Base-by-base conservation (phyloP, 192 early-diverging fungal species). In the Coemansia sp. region DNA sequence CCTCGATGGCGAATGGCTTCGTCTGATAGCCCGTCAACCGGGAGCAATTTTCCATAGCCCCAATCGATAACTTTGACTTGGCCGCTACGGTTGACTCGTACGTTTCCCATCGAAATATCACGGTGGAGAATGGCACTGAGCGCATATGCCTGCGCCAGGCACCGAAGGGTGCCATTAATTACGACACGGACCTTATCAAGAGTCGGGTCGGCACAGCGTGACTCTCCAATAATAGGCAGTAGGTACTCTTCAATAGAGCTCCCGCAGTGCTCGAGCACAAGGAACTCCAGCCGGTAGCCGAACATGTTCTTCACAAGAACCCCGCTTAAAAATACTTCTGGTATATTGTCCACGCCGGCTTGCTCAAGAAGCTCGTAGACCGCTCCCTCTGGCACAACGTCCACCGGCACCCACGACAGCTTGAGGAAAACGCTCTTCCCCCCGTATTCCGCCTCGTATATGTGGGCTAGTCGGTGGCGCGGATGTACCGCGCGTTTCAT, bases 61-160 rank as follows among this genome's bases (percentile, higher is more conserved):
- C 76, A 78, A 46, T 73, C 71, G 22, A 78, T 73, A 0, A 66
- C 33, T 3, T 33, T 20, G 2, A 40, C 44, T 1, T 22, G 9
- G 22, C 54, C 62, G 12, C 13, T 27, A 0, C 0, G 6, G 7
- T 12, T 33, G 11, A 70, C 59, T 1, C 63, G 33, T 27, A 78
- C 66, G 33, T 73, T 73, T 4, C 71, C 77, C 3, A 68, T 22
- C 3, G 68, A 78, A 11, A 78, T 63, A 38, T 73, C 77, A 0
- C 71, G 64, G 12, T 78, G 76, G 1, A 78, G 52, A 8, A 75
- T 63, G 13, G 67, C 63, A 1, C 66, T 60, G 2, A 2, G 13
- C 22, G 9, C 36, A 0, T 18, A 2, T 2, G 72, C 72, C 24
- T 46, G 59, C 7, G 47, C 27, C 22, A 68, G 60, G 13, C 36